phyloP scores from a whole-genome alignment of 257 asterid genomes.

The Sherardia arvensis region DNA sequence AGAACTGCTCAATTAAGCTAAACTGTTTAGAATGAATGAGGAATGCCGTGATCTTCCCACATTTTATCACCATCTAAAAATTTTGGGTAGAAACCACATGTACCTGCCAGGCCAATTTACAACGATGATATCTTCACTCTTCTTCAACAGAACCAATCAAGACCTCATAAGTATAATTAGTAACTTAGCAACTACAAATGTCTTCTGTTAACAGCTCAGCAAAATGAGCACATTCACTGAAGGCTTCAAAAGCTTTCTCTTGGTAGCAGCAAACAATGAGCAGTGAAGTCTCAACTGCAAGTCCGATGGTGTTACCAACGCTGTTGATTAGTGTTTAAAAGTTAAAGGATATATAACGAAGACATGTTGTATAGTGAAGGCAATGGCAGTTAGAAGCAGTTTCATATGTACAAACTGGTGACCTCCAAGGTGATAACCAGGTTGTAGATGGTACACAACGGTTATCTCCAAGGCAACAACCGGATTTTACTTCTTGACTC shows the following conservation, averaged over 20 bases:
- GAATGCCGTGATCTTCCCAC: not conserved
- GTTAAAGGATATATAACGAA: not conserved
- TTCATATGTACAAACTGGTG: not conserved
- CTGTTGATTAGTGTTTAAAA: not conserved
- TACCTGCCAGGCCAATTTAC: constrained; percentile 1
- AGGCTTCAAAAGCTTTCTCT: constrained; percentile 3
- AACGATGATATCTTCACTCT: not conserved
- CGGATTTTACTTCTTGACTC: not conserved
- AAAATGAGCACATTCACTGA: not conserved
- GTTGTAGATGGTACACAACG: not conserved
- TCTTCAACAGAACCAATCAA: not conserved
- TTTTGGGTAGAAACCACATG: not conserved
- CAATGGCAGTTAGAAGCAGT: not conserved
- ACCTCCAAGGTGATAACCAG: constrained; percentile 2
- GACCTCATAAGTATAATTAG: not conserved
- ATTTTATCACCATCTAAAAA: not conserved
- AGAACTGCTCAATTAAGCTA: not conserved
- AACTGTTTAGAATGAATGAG: not conserved
- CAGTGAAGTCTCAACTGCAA: not conserved
- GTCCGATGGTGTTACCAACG: not conserved
- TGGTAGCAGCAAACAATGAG: constrained; percentile 2
- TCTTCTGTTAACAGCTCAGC: not conserved
- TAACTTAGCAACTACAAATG: not conserved
- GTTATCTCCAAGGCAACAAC: not conserved
- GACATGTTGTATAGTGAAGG: not conserved